Evolutionary conservation across 495 filamentous ascomycete species (phyloP).

Genomic region (Trichocladium antarcticum): DNA sequence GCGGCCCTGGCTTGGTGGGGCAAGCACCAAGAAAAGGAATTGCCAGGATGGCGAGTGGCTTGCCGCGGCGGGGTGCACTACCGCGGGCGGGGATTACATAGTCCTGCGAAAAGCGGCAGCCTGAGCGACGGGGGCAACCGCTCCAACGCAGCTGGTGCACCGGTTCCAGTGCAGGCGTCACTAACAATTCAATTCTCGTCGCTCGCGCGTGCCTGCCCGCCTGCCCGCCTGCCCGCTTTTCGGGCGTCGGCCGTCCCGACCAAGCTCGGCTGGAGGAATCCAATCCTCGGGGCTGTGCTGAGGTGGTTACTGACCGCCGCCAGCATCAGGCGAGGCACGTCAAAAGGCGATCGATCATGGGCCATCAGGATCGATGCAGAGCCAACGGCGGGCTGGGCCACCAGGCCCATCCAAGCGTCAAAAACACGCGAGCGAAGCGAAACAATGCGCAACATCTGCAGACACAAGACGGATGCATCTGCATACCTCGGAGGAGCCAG

Average conservation of each 20-base stretch:
- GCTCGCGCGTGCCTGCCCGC: too few relatives aligned
- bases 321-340: too few relatives aligned
- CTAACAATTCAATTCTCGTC: too few relatives aligned
- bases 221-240: neutral
- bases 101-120: constrained; percentile 22
- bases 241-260: neutral
- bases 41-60: neutral
- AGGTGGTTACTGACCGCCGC: too few relatives aligned
- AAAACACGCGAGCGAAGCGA: neutral
- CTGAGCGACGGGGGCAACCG: constrained; percentile 6
- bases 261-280: neutral
- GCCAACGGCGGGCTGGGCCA: neutral
- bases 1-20: too few relatives aligned
- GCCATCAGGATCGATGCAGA: neutral
- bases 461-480: too few relatives aligned
- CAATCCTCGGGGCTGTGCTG: too few relatives aligned
- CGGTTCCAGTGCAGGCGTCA: too few relatives aligned
- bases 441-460: neutral
- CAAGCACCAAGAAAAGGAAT: neutral
- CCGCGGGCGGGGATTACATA: constrained; percentile 18
- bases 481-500: too few relatives aligned
- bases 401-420: neutral
- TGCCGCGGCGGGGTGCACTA: constrained; percentile 15
- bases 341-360: neutral
- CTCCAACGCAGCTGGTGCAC: too few relatives aligned